These are phyloP conservation scores for Coniosporium apollinis DNA, from an alignment of 495 filamentous ascomycete species.

Conservation along the genomic window DNA sequence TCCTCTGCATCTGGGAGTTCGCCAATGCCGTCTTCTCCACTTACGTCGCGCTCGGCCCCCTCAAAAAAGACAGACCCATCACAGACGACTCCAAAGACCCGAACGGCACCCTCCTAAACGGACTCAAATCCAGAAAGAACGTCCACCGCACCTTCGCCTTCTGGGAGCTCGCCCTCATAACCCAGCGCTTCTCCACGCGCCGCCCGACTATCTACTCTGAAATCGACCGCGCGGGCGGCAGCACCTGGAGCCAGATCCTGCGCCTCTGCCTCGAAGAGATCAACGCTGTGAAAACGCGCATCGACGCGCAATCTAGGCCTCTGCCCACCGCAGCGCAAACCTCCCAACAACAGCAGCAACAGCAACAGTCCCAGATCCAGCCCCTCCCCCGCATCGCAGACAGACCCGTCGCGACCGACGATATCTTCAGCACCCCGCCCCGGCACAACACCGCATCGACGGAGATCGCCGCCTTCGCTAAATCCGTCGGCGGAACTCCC, in stretches of 20 bases:
- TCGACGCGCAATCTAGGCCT: conserved; percentile 24
- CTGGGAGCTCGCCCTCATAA: conserved; percentile 76
- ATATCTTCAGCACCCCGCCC: conserved; percentile 37
- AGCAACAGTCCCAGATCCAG: conserved; percentile 18
- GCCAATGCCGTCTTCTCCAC: conserved; percentile 59
- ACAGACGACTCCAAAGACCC: conserved; percentile 75
- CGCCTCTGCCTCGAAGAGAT: conserved; percentile 48
- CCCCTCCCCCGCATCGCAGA: conserved; percentile 12
- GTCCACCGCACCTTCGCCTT: conserved; percentile 62
- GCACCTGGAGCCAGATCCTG: conserved; percentile 68
- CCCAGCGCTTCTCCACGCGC: conserved; percentile 50
- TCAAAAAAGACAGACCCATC: conserved; percentile 70
- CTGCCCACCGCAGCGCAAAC: background rate
- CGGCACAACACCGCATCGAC: conserved; percentile 30
- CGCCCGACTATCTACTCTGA: conserved; percentile 76
- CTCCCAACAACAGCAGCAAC: conserved; percentile 13
- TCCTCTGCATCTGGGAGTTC: conserved; percentile 56
- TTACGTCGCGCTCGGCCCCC: conserved; percentile 60
- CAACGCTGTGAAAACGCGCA: conserved; percentile 43
- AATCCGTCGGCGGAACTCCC: conserved; percentile 41
- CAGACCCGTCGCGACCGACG: conserved; percentile 25
- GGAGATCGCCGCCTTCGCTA: conserved; percentile 35
- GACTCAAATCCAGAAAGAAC: conserved; percentile 58
- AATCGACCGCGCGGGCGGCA: conserved; percentile 62
- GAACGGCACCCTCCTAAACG: conserved; percentile 74